These are phyloP conservation scores for Parachaetomium inaequale DNA, from an alignment of 495 filamentous ascomycete genomes.

Conservation along the genomic window DNA sequence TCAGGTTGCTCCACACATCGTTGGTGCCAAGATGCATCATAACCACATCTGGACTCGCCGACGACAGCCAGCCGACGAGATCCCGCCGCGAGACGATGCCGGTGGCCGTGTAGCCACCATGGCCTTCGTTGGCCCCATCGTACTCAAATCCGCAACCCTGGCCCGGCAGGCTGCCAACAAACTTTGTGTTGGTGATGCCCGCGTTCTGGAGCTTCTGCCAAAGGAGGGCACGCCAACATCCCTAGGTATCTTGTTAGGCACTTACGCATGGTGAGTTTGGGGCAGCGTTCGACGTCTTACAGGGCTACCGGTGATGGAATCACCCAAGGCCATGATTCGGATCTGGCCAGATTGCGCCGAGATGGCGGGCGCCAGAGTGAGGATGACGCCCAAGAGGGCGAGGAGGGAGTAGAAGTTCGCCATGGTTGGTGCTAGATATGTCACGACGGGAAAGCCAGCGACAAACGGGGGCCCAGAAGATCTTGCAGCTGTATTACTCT, in stretches of 20 bases:
- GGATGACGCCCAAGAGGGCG: background rate
- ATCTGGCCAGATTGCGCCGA: background rate
- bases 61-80: background rate
- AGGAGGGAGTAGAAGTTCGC: background rate
- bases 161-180: background rate
- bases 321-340: background rate
- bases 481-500: too few species aligned
- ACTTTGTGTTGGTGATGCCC: background rate
- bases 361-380: background rate
- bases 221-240: background rate
- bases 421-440: background rate
- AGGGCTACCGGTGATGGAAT: background rate
- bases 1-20: background rate
- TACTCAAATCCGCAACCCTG: background rate
- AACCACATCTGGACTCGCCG: background rate
- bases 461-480: too few species aligned
- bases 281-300: background rate
- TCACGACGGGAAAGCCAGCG: too few species aligned
- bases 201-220: background rate
- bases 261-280: background rate
- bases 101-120: background rate
- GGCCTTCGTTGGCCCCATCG: background rate
- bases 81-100: background rate
- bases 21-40: conserved; percentile 2
- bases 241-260: background rate